Evolutionary conservation across 169 alveolate genomes (phyloP), one percentile per base, ranked within the genome.

Genomic region (Plasmodium berghei): DNA sequence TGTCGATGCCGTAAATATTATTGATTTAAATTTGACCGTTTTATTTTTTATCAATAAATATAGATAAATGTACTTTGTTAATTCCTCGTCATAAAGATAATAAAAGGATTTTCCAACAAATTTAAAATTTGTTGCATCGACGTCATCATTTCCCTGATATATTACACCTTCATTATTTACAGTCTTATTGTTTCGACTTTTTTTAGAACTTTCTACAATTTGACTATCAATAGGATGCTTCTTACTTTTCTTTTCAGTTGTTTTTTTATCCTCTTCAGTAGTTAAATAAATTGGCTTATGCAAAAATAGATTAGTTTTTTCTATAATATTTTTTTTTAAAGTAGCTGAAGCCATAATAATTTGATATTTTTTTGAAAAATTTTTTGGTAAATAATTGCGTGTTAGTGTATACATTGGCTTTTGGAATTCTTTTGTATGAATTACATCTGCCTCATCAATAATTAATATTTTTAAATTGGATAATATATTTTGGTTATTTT

Each of bases 361-460:
- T 70, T 83, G 90, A 83, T 69, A 83, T 54, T 83, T 83, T 28
- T 69, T 42, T n/a, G 80, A 52, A 48, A 67, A 70, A 58, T 20
- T 69, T 83, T 83, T 83, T 69, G 90, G 85, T 22, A 83, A 69
- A 42, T 77, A 70, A 9, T 40, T 34, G 1, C 62, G 34, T 55
- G 72, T 72, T 26, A 83, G 46, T 40, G 16, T 45, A 34, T 83
- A 56, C 73, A 91, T 92, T 34, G 74, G 88, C 8, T 87, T 90
- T 55, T 90, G 75, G 52, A 91, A 93, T n/a, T 92, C 96, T 58
- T 87, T 64, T 42, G 86, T 89, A 46, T 92, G 93, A 18, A 93
- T 58, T 28, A 93, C 85, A 28, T 93, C 96, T 18, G 95, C 96
- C 72, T 93, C 96, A 56, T 93, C 96, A 14, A 93, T 48, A 10